Evolutionary conservation across 179 eudicot genomes (phyloP).

Genomic region (Silene vulgaris): DNA sequence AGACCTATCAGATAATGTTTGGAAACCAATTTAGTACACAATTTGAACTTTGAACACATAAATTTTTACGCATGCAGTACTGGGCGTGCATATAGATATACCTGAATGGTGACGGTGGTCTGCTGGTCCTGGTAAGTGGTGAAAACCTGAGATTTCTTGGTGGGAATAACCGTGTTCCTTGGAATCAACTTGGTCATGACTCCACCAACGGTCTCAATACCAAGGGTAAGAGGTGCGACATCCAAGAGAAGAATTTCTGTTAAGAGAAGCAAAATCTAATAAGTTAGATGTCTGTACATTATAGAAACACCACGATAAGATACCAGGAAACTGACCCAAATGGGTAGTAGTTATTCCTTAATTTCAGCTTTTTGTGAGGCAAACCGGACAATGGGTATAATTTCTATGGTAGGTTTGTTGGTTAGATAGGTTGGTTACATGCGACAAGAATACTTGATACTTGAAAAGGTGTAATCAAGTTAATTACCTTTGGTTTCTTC

Average conservation of each 20-base stretch:
- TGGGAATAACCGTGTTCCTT: slow-evolving; percentile 39
- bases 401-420: too few species aligned
- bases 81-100: slow-evolving; percentile 6
- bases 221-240: slow-evolving; percentile 41
- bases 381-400: too few species aligned
- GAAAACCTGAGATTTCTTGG: slow-evolving; percentile 42
- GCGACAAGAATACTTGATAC: neutral
- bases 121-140: slow-evolving; percentile 43
- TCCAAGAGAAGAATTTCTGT: slow-evolving; percentile 41
- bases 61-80: too few species aligned
- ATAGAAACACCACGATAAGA: neutral
- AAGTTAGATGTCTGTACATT: neutral
- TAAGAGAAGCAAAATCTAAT: neutral
- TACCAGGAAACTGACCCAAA: too few species aligned
- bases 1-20: slow-evolving; percentile 34
- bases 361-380: too few species aligned
- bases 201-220: slow-evolving; percentile 26
- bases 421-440: neutral
- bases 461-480: neutral
- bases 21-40: slow-evolving; percentile 4
- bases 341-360: too few species aligned
- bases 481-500: slow-evolving; percentile 37
- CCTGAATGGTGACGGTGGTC: slow-evolving; percentile 41
- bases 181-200: slow-evolving; percentile 44
- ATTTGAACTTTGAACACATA: neutral